Evolutionary conservation across 495 filamentous ascomycete genomes (phyloP).

Genomic region (Friedmanniomyces simplex): DNA sequence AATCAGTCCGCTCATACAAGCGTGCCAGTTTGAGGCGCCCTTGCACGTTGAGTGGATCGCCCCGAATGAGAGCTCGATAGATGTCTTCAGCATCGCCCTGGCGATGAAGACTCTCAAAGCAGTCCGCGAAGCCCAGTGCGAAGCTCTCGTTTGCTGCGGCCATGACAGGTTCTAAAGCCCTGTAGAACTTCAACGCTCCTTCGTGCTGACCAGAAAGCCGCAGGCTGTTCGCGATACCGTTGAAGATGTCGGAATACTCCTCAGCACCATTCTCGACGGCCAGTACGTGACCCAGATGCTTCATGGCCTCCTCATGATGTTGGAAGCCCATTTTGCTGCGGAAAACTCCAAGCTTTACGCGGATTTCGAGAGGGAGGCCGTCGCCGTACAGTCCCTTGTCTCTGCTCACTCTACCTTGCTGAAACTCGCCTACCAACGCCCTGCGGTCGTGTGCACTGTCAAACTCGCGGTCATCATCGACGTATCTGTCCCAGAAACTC

Average conservation of each 20-base stretch:
- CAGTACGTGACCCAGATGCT: slow-evolving; percentile 49
- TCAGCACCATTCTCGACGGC: slow-evolving; percentile 44
- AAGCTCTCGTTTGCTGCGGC: slow-evolving; percentile 50
- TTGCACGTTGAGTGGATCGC: slow-evolving; percentile 57
- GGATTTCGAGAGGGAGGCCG: slow-evolving; percentile 66
- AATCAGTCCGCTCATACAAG: slow-evolving; percentile 62
- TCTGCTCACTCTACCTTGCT: slow-evolving; percentile 42
- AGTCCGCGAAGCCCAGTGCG: slow-evolving; percentile 62
- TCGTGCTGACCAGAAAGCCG: slow-evolving; percentile 43
- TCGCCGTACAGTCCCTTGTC: slow-evolving; percentile 51
- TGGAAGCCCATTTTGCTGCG: slow-evolving; percentile 52
- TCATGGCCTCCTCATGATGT: slow-evolving; percentile 63
- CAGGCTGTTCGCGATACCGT: slow-evolving; percentile 60
- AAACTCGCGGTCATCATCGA: slow-evolving; percentile 84
- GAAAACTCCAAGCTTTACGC: slow-evolving; percentile 77
- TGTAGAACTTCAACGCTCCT: slow-evolving; percentile 66
- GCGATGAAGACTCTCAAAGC: slow-evolving; percentile 52
- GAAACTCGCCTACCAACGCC: slow-evolving; percentile 45
- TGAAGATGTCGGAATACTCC: slow-evolving; percentile 50
- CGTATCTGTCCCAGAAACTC: slow-evolving; percentile 60
- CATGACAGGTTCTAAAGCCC: slow-evolving; percentile 49
- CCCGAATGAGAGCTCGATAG: slow-evolving; percentile 59
- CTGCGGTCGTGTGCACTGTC: slow-evolving; percentile 60
- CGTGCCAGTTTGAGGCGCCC: slow-evolving; percentile 66
- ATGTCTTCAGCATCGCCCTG: slow-evolving; percentile 60